phyloP scores from a whole-genome alignment of 1,284 basidiomycete species.

The Naganishia cerealis region DNA sequence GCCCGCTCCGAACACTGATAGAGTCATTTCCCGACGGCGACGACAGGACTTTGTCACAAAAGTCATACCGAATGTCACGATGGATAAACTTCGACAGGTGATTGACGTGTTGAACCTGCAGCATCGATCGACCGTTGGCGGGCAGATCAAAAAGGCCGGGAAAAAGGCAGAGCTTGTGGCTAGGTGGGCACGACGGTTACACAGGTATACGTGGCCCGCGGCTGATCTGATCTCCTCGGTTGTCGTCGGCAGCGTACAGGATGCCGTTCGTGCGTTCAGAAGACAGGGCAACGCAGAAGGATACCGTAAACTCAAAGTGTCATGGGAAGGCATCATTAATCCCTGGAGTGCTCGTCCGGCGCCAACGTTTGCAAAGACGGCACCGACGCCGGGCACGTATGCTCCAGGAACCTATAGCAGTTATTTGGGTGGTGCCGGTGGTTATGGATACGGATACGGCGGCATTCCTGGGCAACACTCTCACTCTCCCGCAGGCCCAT shows the following conservation, averaged over 20 bases:
- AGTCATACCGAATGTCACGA: constrained; percentile 7
- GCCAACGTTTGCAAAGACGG: constrained; percentile 18
- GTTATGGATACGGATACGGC: constrained; percentile 2
- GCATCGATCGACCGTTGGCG: constrained; percentile 7
- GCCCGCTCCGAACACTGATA: neutral
- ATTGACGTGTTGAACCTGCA: constrained; percentile 20
- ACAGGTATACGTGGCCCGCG: neutral
- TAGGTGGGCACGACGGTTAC: constrained; percentile 39
- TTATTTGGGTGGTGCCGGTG: constrained; percentile 1
- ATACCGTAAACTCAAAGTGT: constrained; percentile 36
- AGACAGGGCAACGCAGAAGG: constrained; percentile 12
- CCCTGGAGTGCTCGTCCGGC: constrained; percentile 31
- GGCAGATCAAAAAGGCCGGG: constrained; percentile 38
- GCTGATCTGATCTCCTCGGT: neutral
- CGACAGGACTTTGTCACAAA: constrained; percentile 12
- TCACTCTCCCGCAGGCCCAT: neutral
- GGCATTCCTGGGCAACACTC: neutral
- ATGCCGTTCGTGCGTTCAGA: constrained; percentile 39
- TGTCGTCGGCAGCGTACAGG: constrained; percentile 34
- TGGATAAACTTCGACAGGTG: constrained; percentile 20
- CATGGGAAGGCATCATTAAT: constrained; percentile 35
- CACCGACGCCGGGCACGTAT: constrained; percentile 1
- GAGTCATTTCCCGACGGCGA: neutral
- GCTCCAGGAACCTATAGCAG: constrained; percentile 3
- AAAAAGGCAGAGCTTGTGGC: constrained; percentile 45